These are phyloP conservation scores for Stentor coeruleus DNA, from an alignment of 73 alveolate species.

Conservation along the genomic window DNA sequence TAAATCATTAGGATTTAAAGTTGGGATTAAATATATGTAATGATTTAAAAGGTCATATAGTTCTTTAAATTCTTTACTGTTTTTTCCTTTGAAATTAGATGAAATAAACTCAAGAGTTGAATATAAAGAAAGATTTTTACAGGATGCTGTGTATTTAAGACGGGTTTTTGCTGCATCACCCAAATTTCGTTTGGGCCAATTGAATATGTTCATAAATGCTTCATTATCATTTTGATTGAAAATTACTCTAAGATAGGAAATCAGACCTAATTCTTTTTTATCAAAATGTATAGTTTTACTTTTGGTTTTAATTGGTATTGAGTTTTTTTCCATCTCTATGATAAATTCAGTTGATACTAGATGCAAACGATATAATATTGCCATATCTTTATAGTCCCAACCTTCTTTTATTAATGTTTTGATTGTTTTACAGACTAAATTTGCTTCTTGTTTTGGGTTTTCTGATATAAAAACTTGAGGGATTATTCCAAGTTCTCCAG, in stretches of 20 bases:
- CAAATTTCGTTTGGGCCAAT: not conserved
- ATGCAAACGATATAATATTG: conserved; percentile 53
- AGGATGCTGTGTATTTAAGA: not conserved
- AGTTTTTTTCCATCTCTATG: conserved; percentile 30
- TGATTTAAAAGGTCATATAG: not conserved
- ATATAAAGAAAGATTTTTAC: not conserved
- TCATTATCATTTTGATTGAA: not conserved
- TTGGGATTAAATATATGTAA: not conserved
- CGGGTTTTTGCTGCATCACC: not conserved
- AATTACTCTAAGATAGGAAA: not conserved
- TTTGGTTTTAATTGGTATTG: conserved; percentile 45
- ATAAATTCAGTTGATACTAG: conserved; percentile 30
- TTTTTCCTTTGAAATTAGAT: not conserved
- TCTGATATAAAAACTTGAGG: not conserved
- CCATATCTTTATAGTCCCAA: conserved; percentile 47
- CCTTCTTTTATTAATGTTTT: conserved; percentile 28
- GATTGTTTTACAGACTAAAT: conserved; percentile 29
- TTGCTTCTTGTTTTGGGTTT: conserved; percentile 31
- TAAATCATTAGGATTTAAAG: not conserved
- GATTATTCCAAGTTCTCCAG: not conserved
- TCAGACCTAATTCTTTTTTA: conserved; percentile 7
- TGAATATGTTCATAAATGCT: not conserved
- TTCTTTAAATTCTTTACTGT: not conserved
- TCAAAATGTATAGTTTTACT: conserved; percentile 37
- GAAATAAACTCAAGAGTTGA: not conserved